Percentiles rank a stretch among this genome's conserved stretches.
Conservation (phyloP, 2,329 filamentous ascomycete species). For the Westerdykella ornata region DNA sequence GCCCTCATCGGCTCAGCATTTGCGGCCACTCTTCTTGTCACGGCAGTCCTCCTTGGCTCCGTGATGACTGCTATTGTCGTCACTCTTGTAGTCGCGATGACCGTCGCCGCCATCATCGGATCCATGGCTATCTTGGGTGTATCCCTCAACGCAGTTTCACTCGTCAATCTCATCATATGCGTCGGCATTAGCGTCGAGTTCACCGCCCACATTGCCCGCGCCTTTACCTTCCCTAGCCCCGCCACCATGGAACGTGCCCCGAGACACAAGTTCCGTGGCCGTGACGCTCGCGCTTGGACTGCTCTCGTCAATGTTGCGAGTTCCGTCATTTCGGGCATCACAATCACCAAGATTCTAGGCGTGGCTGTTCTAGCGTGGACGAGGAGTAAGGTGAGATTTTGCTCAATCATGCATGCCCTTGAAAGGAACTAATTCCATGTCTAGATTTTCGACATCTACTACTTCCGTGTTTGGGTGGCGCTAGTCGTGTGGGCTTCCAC, state of each 20-base stretch:
- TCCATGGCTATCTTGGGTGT: slow-evolving; percentile 87
- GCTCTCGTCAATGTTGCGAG: slow-evolving; percentile 91
- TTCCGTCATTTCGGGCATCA: slow-evolving; percentile 93
- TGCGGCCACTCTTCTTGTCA: slow-evolving; percentile 76
- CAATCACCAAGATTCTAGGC: slow-evolving; percentile 87
- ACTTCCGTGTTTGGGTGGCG: slow-evolving; percentile 93
- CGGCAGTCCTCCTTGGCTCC: slow-evolving; percentile 75
- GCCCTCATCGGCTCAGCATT: slow-evolving; percentile 76
- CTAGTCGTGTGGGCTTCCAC: slow-evolving; percentile 82
- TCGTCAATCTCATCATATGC: slow-evolving; percentile 95
- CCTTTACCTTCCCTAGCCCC: slow-evolving; percentile 87
- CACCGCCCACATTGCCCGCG: slow-evolving; percentile 91
- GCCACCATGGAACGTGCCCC: slow-evolving; percentile 73
- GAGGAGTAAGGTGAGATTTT: slow-evolving; percentile 58
- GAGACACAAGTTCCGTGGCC: slow-evolving; percentile 66
- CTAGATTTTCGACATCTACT: slow-evolving; percentile 95
- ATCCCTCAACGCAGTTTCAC: slow-evolving; percentile 85
- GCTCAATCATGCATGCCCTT: not conserved
- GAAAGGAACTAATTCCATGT: not conserved
- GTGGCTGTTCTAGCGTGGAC: slow-evolving; percentile 92
- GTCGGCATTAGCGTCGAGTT: slow-evolving; percentile 96
- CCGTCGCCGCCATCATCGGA: slow-evolving; percentile 85
- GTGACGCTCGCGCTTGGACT: slow-evolving; percentile 83
- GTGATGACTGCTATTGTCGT: slow-evolving; percentile 74
- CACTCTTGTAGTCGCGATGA: slow-evolving; percentile 85